Percentiles rank a stretch among this genome's conserved stretches.
Conservation (phyloP, 345 rosid species). For the Euclidium syriacum region DNA sequence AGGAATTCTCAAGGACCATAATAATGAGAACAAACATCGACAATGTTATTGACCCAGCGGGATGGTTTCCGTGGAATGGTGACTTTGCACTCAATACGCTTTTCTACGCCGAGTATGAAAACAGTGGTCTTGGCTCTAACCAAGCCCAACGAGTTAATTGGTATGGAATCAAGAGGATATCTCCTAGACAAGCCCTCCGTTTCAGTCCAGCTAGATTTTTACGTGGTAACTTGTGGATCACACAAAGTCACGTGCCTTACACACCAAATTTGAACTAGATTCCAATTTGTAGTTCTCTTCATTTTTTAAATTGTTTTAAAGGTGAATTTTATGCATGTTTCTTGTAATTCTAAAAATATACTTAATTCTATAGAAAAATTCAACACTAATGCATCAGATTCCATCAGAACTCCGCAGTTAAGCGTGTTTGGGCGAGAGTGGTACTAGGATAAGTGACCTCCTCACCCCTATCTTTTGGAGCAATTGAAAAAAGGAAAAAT, state of each 20-base stretch:
- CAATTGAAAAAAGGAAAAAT: too few relatives aligned
- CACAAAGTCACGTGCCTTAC: conserved; percentile 41
- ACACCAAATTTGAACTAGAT: conserved; percentile 28
- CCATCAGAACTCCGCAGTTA: too few relatives aligned
- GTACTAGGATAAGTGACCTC: too few relatives aligned
- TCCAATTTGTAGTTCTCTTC: background rate
- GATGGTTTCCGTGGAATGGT: conserved; percentile 54
- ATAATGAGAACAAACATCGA: conserved; percentile 45
- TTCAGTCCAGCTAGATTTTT: conserved; percentile 38
- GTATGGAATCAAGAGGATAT: conserved; percentile 32
- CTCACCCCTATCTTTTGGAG: too few relatives aligned
- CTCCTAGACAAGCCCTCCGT: conserved; percentile 1
- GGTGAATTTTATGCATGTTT: too few relatives aligned
- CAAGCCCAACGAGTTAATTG: conserved; percentile 22
- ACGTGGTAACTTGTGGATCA: conserved; percentile 44
- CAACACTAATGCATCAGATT: too few relatives aligned
- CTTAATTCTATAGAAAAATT: too few relatives aligned
- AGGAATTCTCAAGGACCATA: conserved; percentile 46
- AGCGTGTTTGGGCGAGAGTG: too few relatives aligned
- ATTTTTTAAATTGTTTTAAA: too few relatives aligned
- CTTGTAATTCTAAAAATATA: too few relatives aligned
- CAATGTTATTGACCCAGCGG: conserved; percentile 47
- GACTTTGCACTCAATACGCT: conserved; percentile 40
- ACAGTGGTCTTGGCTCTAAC: conserved; percentile 13
- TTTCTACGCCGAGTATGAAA: conserved; percentile 43